These are phyloP conservation scores for Russula sp. DNA, from an alignment of 768 basidiomycete species.

Conservation along the genomic window DNA sequence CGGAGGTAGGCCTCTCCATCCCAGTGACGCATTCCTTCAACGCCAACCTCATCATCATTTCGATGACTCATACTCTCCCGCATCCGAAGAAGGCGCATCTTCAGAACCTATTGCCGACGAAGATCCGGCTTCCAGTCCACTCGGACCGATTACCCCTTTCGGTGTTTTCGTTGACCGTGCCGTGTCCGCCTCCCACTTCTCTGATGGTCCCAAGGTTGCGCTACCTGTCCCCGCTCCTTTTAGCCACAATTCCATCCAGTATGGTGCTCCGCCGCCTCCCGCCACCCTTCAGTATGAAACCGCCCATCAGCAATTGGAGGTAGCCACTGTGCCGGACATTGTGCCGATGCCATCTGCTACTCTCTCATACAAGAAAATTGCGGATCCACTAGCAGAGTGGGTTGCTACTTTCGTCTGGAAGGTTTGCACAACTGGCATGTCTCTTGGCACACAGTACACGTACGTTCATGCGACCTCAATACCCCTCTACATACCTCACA, in stretches of 20 bases:
- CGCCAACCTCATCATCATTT: conserved; percentile 18
- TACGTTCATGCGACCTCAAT: conserved; percentile 32
- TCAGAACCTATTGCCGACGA: conserved; percentile 44
- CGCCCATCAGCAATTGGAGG: conserved; percentile 26
- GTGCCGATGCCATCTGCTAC: conserved; percentile 45
- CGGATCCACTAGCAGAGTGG: conserved; percentile 76
- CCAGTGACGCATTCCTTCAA: neutral
- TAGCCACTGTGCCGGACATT: conserved; percentile 35
- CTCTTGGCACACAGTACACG: conserved; percentile 50
- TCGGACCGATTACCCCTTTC: conserved; percentile 72
- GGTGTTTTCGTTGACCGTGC: conserved; percentile 69
- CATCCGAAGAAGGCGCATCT: conserved; percentile 54
- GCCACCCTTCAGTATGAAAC: conserved; percentile 19
- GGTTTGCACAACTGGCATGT: conserved; percentile 65
- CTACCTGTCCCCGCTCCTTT: conserved; percentile 9
- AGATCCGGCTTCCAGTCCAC: conserved; percentile 56
- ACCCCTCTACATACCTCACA: neutral
- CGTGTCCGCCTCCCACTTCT: conserved; percentile 36
- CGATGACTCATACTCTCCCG: conserved; percentile 49
- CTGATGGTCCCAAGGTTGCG: neutral
- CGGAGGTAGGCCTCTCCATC: neutral
- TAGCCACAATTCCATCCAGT: conserved; percentile 22
- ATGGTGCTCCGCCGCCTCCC: conserved; percentile 23
- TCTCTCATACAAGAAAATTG: conserved; percentile 58
- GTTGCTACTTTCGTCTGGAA: conserved; percentile 76